phyloP scores from a whole-genome alignment of 2,329 filamentous ascomycete genomes.

The Neofusicoccum sp. region DNA sequence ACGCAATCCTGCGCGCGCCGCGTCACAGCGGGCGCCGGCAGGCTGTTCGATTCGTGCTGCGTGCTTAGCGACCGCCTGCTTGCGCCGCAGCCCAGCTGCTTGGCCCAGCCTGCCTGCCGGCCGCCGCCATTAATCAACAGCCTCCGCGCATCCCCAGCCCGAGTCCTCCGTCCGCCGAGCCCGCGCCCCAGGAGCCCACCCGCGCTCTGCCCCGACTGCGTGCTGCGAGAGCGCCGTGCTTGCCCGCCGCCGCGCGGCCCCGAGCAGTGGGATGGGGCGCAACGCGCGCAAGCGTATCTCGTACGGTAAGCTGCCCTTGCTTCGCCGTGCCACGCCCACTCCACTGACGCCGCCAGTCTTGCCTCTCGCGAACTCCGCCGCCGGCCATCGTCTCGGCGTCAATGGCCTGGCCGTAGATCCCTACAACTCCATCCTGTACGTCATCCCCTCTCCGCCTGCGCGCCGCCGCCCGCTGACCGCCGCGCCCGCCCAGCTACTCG shows the following conservation, averaged over 20 bases:
- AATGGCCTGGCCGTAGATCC: slow-evolving; percentile 89
- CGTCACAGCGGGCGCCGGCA: neutral
- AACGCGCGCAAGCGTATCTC: slow-evolving; percentile 55
- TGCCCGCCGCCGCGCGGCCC: slow-evolving; percentile 6
- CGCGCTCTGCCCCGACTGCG: neutral
- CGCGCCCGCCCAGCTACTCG: slow-evolving; percentile 68
- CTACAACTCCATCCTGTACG: slow-evolving; percentile 81
- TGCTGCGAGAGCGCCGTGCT: neutral
- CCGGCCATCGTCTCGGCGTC: slow-evolving; percentile 88
- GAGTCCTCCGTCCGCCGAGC: neutral
- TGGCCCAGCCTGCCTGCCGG: neutral
- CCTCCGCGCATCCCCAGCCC: neutral
- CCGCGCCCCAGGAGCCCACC: neutral
- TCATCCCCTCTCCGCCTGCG: slow-evolving; percentile 9
- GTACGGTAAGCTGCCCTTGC: slow-evolving; percentile 43
- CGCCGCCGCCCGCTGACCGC: slow-evolving; percentile 13
- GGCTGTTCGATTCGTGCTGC: neutral
- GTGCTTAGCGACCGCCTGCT: slow-evolving; percentile 13
- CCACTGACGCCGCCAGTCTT: slow-evolving; percentile 54
- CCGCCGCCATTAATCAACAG: neutral
- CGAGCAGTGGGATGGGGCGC: slow-evolving; percentile 43
- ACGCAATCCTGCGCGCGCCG: neutral
- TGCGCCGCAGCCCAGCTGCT: slow-evolving; percentile 4
- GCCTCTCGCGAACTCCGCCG: slow-evolving; percentile 69
- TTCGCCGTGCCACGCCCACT: slow-evolving; percentile 13